Evolutionary conservation across 2,329 filamentous ascomycete genomes (phyloP), one percentile per base, ranked within the genome.

Genomic region (Lithohypha guttulata): DNA sequence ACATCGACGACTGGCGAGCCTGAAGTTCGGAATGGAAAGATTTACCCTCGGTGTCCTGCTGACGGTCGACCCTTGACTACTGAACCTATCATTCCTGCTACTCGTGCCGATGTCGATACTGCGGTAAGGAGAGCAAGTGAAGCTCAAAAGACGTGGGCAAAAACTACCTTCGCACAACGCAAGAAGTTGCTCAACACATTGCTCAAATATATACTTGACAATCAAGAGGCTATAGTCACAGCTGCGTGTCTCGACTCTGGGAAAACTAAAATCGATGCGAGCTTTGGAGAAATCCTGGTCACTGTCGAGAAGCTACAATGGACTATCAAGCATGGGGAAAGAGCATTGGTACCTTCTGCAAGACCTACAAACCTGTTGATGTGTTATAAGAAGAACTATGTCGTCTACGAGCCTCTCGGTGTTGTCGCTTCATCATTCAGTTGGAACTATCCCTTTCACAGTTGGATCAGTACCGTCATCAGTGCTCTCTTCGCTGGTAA

Each of bases 391-490:
- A 77, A 75, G 58, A 95, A 95, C 56, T 80, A 79, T 46, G 86
- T 98, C 19, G 67, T 74, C 34, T 98, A 93, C 60, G 87, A 98
- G 61, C 89, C 91, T 10, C 67, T 96, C 14, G 91, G 91, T 11
- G 85, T 98, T 23, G 84, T 98, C 4, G 81, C 85, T 8, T 89
- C 91, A 13, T 80, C 89, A 37, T 85, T 98, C 29, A 91, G 83
- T 56, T 98, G 91, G 91, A 98, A 98, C 66, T 96, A 86, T 58
- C 79, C 84, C 30, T 93, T 96, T 61, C 91, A 98, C 65, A 98
- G 98, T 62, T 70, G 96, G 47, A 75, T 96, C 32, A 85, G 84
- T 0, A 91, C 89, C 10, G 74, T 95, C 49, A 93, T 96, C 56
- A 87, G 84, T 50, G 79, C 84, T 11, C 72, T 96, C 35, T 96